A percentile compares a stretch with the other conserved stretches of the same genome.
phyloP scores from a whole-genome alignment of 306 rosid genomes.

The Vigna trinervia region DNA sequence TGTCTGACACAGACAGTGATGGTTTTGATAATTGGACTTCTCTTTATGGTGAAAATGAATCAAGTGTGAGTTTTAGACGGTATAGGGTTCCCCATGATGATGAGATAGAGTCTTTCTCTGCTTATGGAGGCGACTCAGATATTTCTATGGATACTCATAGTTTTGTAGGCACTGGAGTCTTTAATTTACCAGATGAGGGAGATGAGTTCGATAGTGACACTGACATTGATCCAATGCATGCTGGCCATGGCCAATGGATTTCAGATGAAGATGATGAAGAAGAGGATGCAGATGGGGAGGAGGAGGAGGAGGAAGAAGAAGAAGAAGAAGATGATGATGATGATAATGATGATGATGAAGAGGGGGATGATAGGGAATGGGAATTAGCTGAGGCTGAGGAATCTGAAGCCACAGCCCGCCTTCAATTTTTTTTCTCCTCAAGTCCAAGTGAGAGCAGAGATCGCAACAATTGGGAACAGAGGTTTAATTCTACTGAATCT shows the following conservation, averaged over 20 bases:
- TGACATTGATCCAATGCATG: constrained; percentile 97
- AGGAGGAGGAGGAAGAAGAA: constrained; percentile 49
- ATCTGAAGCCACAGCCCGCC: constrained; percentile 53
- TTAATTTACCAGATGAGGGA: constrained; percentile 57
- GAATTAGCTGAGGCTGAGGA: constrained; percentile 64
- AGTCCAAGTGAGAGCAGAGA: constrained; percentile 51
- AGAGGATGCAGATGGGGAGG: constrained; percentile 36
- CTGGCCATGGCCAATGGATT: constrained; percentile 75
- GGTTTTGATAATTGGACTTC: constrained; percentile 74
- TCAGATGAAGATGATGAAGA: constrained; percentile 64
- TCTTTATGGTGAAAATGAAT: constrained; percentile 75
- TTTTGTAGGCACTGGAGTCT: constrained; percentile 64
- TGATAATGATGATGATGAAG: constrained; percentile 50
- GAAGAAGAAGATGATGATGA: constrained; percentile 41
- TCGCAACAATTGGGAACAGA: constrained; percentile 51
- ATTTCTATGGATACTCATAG: constrained; percentile 77
- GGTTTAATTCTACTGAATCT: constrained; percentile 53
- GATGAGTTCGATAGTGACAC: constrained; percentile 70
- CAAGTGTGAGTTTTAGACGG: constrained; percentile 67
- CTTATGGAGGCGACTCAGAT: constrained; percentile 89
- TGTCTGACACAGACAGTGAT: constrained; percentile 85
- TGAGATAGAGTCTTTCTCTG: constrained; percentile 74
- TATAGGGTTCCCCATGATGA: constrained; percentile 63
- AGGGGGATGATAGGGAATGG: constrained; percentile 59
- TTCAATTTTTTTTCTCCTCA: constrained; percentile 54